phyloP scores from a whole-genome alignment of 352 stramenopile species.

The Phytophthora melonis region DNA sequence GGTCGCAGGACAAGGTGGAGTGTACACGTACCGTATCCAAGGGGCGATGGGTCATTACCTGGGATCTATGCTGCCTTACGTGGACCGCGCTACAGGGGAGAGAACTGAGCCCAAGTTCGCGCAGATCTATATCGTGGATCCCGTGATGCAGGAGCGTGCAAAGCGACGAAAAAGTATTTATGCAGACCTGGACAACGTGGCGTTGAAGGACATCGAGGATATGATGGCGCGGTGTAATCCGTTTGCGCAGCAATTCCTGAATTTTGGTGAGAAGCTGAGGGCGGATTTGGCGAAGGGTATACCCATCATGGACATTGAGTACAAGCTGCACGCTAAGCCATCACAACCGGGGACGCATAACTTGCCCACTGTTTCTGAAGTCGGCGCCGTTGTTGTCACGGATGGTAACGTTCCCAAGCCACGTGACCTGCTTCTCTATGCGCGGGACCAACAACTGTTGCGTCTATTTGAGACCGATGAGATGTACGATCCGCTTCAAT shows the following conservation, averaged over 20 bases:
- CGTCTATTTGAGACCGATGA: constrained; percentile 12
- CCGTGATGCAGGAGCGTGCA: constrained; percentile 1
- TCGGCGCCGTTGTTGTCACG: neutral
- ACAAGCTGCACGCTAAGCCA: neutral
- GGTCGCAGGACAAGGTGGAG: neutral
- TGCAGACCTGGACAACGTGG: neutral
- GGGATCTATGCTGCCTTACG: neutral
- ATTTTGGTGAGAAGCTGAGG: constrained; percentile 5
- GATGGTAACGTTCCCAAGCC: neutral
- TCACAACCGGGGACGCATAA: constrained; percentile 11
- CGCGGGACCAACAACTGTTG: neutral
- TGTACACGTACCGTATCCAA: neutral
- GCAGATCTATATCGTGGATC: constrained; percentile 21
- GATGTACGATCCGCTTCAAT: constrained; percentile 11
- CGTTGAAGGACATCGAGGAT: constrained; percentile 6
- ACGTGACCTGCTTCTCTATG: neutral
- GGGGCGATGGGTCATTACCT: neutral
- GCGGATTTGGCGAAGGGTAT: neutral
- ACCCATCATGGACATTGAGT: neutral
- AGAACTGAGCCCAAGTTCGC: constrained; percentile 11
- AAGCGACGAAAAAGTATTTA: neutral
- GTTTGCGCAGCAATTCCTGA: constrained; percentile 7
- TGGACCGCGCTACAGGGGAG: neutral
- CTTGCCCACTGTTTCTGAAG: constrained; percentile 11
- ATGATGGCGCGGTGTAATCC: constrained; percentile 31